Conservation (phyloP, 441 rosid species). For the Metrosideros polymorpha region DNA sequence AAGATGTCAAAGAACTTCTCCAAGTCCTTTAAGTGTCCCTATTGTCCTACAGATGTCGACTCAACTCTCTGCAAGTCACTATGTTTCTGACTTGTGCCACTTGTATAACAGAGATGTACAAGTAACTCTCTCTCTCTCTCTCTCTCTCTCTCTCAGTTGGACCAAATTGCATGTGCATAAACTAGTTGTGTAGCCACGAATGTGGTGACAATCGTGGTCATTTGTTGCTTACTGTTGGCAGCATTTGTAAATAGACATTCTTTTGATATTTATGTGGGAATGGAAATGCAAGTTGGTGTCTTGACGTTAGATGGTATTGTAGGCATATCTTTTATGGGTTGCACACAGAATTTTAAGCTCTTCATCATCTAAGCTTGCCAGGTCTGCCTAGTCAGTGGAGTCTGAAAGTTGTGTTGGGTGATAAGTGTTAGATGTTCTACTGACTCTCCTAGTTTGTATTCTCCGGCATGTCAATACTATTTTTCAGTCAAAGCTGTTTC, state of each 20-base stretch:
- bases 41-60: constrained; percentile 33
- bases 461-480: background rate
- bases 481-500: background rate
- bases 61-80: constrained; percentile 29
- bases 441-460: background rate
- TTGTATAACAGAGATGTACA: background rate
- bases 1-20: constrained; percentile 44
- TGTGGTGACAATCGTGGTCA: background rate
- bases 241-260: background rate
- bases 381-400: background rate
- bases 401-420: background rate
- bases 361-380: background rate
- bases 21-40: constrained; percentile 46
- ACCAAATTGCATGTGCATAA: background rate
- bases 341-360: background rate
- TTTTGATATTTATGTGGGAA: background rate
- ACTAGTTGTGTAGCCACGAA: background rate
- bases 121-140: background rate
- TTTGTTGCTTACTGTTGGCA: background rate
- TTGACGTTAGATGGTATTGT: background rate
- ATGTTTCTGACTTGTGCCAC: constrained; percentile 14
- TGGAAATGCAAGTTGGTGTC: background rate
- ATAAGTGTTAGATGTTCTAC: background rate
- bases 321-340: background rate
- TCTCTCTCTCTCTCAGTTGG: background rate